Conservation (phyloP, 495 filamentous ascomycete species). For the Penicillium ucsense region DNA sequence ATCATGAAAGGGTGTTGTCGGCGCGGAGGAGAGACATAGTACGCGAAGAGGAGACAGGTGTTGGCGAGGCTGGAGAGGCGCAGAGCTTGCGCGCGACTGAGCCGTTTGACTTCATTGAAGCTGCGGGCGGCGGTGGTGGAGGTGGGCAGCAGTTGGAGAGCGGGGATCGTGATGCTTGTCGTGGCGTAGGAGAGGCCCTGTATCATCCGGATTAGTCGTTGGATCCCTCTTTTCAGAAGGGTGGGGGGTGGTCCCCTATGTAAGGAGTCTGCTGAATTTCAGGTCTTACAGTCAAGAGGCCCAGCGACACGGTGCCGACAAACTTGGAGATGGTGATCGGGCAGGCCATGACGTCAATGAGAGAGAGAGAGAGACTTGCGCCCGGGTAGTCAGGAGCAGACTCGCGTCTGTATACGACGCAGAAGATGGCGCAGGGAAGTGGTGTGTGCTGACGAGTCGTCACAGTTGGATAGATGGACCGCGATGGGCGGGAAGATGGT, state of each 20-base stretch:
- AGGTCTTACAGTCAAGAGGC: conserved; percentile 68
- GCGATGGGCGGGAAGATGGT: not conserved
- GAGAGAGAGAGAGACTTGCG: not conserved
- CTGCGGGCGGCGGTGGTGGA: conserved; percentile 54
- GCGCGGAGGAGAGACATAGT: conserved; percentile 55
- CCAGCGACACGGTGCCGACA: conserved; percentile 77
- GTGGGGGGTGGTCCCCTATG: no score
- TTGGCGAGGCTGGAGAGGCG: conserved; percentile 51
- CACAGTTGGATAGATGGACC: not conserved
- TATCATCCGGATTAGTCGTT: not conserved
- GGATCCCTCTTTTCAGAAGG: no score
- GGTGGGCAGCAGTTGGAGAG: conserved; percentile 67
- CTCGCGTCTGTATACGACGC: not conserved
- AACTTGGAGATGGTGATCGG: conserved; percentile 74
- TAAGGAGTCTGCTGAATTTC: not conserved
- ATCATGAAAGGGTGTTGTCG: conserved; percentile 76
- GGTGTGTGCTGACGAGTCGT: no score
- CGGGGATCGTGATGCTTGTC: conserved; percentile 60
- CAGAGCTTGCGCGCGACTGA: conserved; percentile 49
- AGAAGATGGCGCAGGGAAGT: no score
- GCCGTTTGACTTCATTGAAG: conserved; percentile 50
- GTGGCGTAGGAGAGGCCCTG: conserved; percentile 81
- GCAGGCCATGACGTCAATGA: conserved; percentile 48
- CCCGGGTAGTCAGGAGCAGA: not conserved
- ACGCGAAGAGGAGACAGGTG: conserved; percentile 61